These are phyloP conservation scores for Moelleriella libera DNA, from an alignment of 2,329 filamentous ascomycete genomes.

Conservation along the genomic window DNA sequence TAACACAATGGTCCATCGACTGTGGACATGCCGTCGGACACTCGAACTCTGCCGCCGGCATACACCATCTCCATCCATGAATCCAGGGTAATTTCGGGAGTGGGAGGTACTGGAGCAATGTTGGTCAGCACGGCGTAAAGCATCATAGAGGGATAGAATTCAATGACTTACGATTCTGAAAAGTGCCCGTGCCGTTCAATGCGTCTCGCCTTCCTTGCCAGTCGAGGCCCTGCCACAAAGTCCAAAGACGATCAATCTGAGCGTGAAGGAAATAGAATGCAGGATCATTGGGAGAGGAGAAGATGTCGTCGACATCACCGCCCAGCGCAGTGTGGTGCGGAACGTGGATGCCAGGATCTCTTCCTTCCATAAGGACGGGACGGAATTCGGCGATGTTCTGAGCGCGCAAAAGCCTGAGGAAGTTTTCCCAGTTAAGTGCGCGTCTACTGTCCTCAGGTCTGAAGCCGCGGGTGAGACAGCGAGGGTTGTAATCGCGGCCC, in stretches of 20 bases:
- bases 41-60: neutral
- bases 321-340: neutral
- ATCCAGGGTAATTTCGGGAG: neutral
- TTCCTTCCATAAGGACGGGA: neutral
- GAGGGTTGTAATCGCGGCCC: conserved; percentile 3
- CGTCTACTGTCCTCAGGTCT: neutral
- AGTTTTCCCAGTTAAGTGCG: neutral
- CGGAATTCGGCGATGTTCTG: conserved; percentile 1
- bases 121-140: neutral
- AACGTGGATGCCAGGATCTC: neutral
- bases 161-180: conserved; percentile 1
- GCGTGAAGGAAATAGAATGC: conserved; percentile 3
- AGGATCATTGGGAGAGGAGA: conserved; percentile 2
- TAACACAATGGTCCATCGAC: conserved; percentile 2
- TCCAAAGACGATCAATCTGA: conserved; percentile 3
- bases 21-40: conserved; percentile 2
- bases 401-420: neutral
- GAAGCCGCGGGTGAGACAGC: conserved; percentile 4
- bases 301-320: conserved; percentile 3
- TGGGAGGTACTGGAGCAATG: neutral
- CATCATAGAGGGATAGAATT: neutral
- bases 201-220: neutral
- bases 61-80: conserved; percentile 1
- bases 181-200: conserved; percentile 1
- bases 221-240: conserved; percentile 5